A percentile compares a stretch with the other conserved stretches of the same genome.
Conservation (phyloP, 2,329 filamentous ascomycete species). For the Metarhizium humberi region DNA sequence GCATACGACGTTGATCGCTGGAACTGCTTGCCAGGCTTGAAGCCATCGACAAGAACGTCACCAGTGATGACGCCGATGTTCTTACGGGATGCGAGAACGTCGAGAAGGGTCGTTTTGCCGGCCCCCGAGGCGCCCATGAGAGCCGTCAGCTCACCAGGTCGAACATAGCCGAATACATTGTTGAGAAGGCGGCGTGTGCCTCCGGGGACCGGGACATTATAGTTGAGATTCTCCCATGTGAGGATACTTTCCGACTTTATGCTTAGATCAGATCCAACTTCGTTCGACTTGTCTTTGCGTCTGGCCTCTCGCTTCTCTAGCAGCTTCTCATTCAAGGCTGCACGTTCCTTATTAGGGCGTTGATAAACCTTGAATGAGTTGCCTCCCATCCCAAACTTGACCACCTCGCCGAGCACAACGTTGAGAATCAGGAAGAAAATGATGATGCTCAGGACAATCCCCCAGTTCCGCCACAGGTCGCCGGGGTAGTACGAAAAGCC, state of each 20-base stretch:
- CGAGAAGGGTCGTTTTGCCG: slow-evolving; percentile 77
- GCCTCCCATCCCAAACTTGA: slow-evolving; percentile 73
- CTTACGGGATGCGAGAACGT: slow-evolving; percentile 58
- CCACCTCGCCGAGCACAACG: slow-evolving; percentile 66
- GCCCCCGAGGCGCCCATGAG: slow-evolving; percentile 80
- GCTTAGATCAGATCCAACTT: slow-evolving; percentile 38
- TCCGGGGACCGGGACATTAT: slow-evolving; percentile 55
- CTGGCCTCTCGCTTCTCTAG: slow-evolving; percentile 48
- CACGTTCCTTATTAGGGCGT: slow-evolving; percentile 58
- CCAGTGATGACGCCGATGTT: slow-evolving; percentile 52
- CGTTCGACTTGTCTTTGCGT: slow-evolving; percentile 35
- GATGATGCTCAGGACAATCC: slow-evolving; percentile 70
- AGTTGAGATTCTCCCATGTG: slow-evolving; percentile 81
- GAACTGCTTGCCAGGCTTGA: slow-evolving; percentile 48
- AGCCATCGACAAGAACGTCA: slow-evolving; percentile 47
- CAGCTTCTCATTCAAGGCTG: slow-evolving; percentile 55
- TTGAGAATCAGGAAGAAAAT: slow-evolving; percentile 67
- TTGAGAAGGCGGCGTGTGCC: slow-evolving; percentile 47
- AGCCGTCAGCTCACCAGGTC: slow-evolving; percentile 67
- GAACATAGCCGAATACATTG: slow-evolving; percentile 57
- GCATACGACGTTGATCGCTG: slow-evolving; percentile 54
- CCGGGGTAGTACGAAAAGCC: slow-evolving; percentile 57
- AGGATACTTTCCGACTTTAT: slow-evolving; percentile 58
- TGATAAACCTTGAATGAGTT: slow-evolving; percentile 70
- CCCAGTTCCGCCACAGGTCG: slow-evolving; percentile 76